phyloP scores from a whole-genome alignment of 2,329 filamentous ascomycete species.

The Talaromyces sp. region DNA sequence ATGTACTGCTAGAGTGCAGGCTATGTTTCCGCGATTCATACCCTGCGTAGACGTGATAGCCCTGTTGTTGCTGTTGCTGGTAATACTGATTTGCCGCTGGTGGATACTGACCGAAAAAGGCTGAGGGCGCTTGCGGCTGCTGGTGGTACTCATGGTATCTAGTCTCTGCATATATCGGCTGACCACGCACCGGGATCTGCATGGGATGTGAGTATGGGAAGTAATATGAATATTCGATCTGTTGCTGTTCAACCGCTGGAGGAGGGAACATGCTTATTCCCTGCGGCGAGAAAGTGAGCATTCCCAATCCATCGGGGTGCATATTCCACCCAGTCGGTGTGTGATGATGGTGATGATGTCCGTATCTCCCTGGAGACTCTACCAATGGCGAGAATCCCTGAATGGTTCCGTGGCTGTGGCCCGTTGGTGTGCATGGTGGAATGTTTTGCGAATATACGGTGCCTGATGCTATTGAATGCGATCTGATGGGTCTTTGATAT shows the following conservation, averaged over 20 bases:
- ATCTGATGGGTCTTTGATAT: not conserved
- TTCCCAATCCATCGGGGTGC: not conserved
- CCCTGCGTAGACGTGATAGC: not conserved
- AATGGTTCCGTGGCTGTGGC: not conserved
- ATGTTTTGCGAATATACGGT: not conserved
- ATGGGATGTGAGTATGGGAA: not conserved
- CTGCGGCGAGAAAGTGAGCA: not conserved
- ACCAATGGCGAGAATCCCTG: not conserved
- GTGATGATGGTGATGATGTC: not conserved
- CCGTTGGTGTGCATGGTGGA: not conserved
- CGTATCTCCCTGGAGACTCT: not conserved
- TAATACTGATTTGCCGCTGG: not conserved
- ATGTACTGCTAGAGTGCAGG: not conserved
- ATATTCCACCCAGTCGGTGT: not conserved
- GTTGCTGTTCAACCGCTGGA: not conserved
- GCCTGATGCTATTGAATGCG: not conserved
- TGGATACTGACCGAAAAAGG: not conserved
- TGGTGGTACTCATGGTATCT: not conserved
- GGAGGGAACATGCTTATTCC: not conserved
- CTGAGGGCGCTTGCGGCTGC: not conserved
- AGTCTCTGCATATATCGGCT: not conserved
- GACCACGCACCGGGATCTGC: not conserved
- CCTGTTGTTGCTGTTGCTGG: not conserved
- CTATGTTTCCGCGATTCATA: not conserved
- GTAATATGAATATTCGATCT: slow-evolving; percentile 4